A percentile compares a stretch with the other conserved stretches of the same genome.
phyloP scores from a whole-genome alignment of 345 rosid species.

The Camelina sativa region DNA sequence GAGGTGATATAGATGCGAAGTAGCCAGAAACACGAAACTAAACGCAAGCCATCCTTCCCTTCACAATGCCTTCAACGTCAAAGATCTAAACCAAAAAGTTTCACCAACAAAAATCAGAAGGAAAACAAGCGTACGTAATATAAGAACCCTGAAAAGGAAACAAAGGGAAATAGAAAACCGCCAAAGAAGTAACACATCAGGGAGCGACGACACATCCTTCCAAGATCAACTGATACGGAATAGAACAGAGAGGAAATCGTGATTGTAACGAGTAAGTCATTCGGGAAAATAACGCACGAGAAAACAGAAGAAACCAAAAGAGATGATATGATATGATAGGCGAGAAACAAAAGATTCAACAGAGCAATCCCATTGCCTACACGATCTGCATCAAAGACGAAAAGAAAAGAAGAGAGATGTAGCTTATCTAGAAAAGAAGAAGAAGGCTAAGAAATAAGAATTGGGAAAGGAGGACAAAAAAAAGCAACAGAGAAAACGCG shows the following conservation, averaged over 20 bases:
- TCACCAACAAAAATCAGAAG: not conserved
- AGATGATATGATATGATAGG: too few relatives aligned
- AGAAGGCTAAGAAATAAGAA: not conserved
- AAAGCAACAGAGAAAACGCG: not conserved
- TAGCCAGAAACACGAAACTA: constrained; percentile 3
- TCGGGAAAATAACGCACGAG: not conserved
- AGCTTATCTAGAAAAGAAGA: not conserved
- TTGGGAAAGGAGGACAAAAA: not conserved
- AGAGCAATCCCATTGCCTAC: not conserved
- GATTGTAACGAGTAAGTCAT: not conserved
- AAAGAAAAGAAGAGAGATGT: not conserved
- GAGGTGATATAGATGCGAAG: not conserved
- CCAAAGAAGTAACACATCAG: constrained; percentile 1
- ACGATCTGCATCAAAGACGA: not conserved
- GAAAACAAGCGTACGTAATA: not conserved
- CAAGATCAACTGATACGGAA: not conserved
- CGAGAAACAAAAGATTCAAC: not conserved
- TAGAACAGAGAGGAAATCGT: not conserved
- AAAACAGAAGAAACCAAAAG: not conserved
- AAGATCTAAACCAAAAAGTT: not conserved
- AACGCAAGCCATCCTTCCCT: not conserved
- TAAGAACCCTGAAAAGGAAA: not conserved
- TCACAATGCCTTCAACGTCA: not conserved
- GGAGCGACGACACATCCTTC: not conserved
- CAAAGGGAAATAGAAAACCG: not conserved